A percentile compares a stretch with the other conserved stretches of the same genome.
These are phyloP conservation scores for Bidens hawaiensis DNA, from an alignment of 140 eudicot genomes.

Conservation along the genomic window DNA sequence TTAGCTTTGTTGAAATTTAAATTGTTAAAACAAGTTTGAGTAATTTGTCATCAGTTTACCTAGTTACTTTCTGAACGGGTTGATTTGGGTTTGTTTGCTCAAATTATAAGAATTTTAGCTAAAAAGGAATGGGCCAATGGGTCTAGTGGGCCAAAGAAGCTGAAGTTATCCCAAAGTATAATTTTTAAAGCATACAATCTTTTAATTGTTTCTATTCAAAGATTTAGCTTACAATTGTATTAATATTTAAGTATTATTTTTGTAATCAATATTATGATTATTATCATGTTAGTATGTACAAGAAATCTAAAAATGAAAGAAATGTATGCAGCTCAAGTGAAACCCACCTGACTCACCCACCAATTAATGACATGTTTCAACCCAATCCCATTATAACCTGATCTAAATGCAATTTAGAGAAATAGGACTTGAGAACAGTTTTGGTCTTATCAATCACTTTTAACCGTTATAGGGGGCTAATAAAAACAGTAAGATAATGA, in stretches of 20 bases:
- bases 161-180: neutral
- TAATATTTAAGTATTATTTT: neutral
- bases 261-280: neutral
- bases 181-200: neutral
- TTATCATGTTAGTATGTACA: neutral
- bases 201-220: neutral
- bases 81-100: neutral
- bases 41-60: too few relatives aligned
- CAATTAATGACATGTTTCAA: neutral
- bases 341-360: too few relatives aligned
- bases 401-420: neutral
- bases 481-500: neutral
- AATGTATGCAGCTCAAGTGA: neutral
- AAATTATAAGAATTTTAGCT: neutral
- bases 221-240: neutral
- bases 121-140: neutral
- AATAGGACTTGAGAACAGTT: neutral
- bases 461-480: neutral
- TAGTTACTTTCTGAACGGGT: neutral
- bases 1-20: neutral
- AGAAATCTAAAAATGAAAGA: neutral
- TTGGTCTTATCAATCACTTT: neutral
- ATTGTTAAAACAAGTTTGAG: neutral
- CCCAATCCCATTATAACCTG: neutral
- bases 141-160: neutral